Percentiles rank a stretch among this genome's conserved stretches.
Conservation (phyloP, 202 grass and related monocot genomes). For the Schoenoplectus tabernaemontani region DNA sequence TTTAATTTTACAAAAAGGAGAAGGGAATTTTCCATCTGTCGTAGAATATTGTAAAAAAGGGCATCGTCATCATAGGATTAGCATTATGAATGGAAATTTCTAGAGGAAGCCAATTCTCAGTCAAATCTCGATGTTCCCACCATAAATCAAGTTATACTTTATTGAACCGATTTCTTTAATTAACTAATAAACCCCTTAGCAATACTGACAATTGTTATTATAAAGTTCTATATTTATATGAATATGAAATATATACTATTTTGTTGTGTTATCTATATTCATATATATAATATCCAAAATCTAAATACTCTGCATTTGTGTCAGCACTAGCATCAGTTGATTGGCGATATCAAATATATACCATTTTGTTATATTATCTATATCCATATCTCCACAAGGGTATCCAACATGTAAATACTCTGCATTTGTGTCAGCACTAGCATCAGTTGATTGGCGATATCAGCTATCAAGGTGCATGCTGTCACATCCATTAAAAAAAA, state of each 20-base stretch:
- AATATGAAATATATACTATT: too few relatives aligned
- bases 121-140: neutral
- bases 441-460: neutral
- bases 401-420: neutral
- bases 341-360: neutral
- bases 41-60: neutral
- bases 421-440: neutral
- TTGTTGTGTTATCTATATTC: too few relatives aligned
- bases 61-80: neutral
- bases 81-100: neutral
- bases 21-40: neutral
- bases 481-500: too few relatives aligned
- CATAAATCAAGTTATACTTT: neutral
- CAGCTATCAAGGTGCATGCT: too few relatives aligned
- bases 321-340: neutral
- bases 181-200: too few relatives aligned
- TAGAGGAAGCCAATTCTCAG: neutral
- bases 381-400: too few relatives aligned
- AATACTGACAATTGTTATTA: too few relatives aligned
- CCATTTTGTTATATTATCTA: too few relatives aligned
- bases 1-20: neutral
- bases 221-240: too few relatives aligned
- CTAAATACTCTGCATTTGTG: neutral
- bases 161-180: neutral
- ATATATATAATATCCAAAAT: too few relatives aligned